Base-by-base conservation (phyloP, 441 rosid genomes). In the Populus hybrid region DNA sequence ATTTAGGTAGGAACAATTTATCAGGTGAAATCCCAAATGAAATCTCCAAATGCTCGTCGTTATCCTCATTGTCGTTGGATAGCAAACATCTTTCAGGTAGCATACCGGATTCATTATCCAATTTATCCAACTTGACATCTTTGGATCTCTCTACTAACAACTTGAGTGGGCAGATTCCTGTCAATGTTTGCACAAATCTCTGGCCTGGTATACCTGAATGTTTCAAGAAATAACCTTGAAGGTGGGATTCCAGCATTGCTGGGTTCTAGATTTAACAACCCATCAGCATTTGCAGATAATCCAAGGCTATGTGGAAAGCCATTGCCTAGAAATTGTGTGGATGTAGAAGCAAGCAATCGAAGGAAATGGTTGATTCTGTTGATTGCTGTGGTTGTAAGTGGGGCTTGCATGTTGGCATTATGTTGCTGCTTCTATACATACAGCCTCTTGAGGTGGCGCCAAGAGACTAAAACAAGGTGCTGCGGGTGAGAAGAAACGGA, bases 341-440 rank as follows among this genome's bases (percentile, higher is more conserved):
- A 84, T 76, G 32, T 40, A 2, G 85, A 79, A 63, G 88, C 72
- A 63, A 86, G 78, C 85, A 84, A 79, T 35, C 86, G 86, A 81
- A 88, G 84, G 80, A 90, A 87, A 84, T 88, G 82, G 79, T 75
- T 94, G 86, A 87, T 89, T 81, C 64, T 91, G 70, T 83, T 94
- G 85, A 81, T 91, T 74, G 91, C 78, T 8, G 85, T 86, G 75
- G 89, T 85, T 68, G 95, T 86, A 5, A 38, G 79, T 67, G 98
- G 97, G 38, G 89, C 91, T 21, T 80, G 83, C 30, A 86, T 96
- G 35, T 76, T 96, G 74, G 67, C 96, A 72, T 79, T 94, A 69
- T 94, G 90, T 81, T 96, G 99, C 84, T 94, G 97, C 83, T 94
- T 91, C 87, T 96, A 94, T 83, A 75, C 89, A 75, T 90, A 82